Percentiles rank a stretch among this genome's conserved stretches.
These are phyloP conservation scores for Talaromyces sp. DNA, from an alignment of 2,329 filamentous ascomycete species.

Conservation along the genomic window DNA sequence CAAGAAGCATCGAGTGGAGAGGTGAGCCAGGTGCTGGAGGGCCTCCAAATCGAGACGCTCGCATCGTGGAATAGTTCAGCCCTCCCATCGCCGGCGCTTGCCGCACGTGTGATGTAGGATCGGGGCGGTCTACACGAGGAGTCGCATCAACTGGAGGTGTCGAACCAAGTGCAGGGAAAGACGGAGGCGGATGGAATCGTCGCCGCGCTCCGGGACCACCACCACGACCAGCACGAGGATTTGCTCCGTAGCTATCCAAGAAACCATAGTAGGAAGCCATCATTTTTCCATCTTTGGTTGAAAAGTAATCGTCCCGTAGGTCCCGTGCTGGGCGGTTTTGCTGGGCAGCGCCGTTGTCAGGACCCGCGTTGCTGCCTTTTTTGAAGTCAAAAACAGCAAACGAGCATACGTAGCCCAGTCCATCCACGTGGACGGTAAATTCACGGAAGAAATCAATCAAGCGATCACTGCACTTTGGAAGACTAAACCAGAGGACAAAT, in stretches of 20 bases:
- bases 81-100: slow-evolving; percentile 15
- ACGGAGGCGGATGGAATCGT: slow-evolving; percentile 69
- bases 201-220: slow-evolving; percentile 45
- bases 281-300: slow-evolving; percentile 96
- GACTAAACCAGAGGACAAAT: slow-evolving; percentile 77
- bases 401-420: slow-evolving; percentile 91
- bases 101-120: slow-evolving; percentile 17
- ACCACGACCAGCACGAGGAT: slow-evolving; percentile 62
- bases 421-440: slow-evolving; percentile 95
- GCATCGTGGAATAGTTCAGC: slow-evolving; percentile 23
- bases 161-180: slow-evolving; percentile 66
- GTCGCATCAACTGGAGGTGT: slow-evolving; percentile 46
- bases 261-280: slow-evolving; percentile 95
- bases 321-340: slow-evolving; percentile 44
- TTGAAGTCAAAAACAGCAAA: slow-evolving; percentile 98
- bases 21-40: slow-evolving; percentile 28
- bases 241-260: slow-evolving; percentile 81
- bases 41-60: slow-evolving; percentile 21
- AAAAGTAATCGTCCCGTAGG: slow-evolving; percentile 85
- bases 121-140: slow-evolving; percentile 37
- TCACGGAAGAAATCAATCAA: slow-evolving; percentile 98
- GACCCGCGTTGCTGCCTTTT: slow-evolving; percentile 58
- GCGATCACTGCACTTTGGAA: slow-evolving; percentile 84
- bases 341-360: neutral
- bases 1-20: slow-evolving; percentile 40